Evolutionary conservation across 805 yeast species (phyloP).

Genomic region (Lipomyces yamadae): DNA sequence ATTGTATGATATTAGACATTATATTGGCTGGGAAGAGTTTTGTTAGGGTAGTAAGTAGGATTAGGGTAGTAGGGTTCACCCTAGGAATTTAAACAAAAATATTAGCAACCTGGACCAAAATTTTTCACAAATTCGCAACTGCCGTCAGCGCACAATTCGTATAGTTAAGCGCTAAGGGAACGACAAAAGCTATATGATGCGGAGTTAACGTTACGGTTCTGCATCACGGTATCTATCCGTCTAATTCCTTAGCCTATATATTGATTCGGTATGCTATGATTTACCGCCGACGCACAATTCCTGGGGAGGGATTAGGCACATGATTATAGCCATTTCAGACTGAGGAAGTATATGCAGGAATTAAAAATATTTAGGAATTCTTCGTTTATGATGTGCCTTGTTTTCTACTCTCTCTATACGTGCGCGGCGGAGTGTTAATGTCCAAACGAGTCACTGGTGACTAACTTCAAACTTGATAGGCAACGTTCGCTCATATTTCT

Average conservation of each 20-base stretch:
- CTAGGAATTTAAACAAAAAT: no score
- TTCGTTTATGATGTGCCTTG: slow-evolving; percentile 65
- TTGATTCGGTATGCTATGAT: not conserved
- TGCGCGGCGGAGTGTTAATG: not conserved
- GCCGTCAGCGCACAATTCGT: no score
- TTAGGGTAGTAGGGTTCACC: no score
- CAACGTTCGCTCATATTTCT: not conserved
- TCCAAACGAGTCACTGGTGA: not conserved
- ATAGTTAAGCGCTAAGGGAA: no score
- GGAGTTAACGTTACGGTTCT: not conserved
- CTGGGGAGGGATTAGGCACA: not conserved
- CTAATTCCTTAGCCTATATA: not conserved
- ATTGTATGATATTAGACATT: no score
- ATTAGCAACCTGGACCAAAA: no score
- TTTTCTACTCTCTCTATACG: not conserved
- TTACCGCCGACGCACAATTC: not conserved
- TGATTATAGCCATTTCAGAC: slow-evolving; percentile 42
- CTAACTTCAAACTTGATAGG: not conserved
- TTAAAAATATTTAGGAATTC: slow-evolving; percentile 65
- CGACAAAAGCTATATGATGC: not conserved
- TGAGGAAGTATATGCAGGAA: slow-evolving; percentile 84
- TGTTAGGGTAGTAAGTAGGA: no score
- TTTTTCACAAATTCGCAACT: no score
- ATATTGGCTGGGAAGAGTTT: no score
- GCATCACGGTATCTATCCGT: not conserved